These are phyloP conservation scores for Trametes meyenii DNA, from an alignment of 768 basidiomycete genomes.

Conservation along the genomic window DNA sequence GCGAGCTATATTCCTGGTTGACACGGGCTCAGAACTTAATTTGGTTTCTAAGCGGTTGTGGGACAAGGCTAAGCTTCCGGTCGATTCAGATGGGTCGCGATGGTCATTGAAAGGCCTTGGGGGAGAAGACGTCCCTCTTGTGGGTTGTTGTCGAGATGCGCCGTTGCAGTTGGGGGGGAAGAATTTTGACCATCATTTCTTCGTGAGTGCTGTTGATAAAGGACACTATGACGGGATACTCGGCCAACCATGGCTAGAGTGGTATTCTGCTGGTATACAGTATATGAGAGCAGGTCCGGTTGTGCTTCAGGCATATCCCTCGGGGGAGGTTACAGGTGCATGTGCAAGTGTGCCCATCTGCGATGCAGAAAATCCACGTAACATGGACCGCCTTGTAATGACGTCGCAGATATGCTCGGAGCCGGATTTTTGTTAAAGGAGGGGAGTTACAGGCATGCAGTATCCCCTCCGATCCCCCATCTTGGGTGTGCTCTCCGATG, in stretches of 20 bases:
- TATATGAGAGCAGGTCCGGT: background rate
- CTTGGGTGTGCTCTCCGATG: background rate
- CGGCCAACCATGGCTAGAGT: conserved; percentile 24
- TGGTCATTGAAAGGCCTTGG: conserved; percentile 36
- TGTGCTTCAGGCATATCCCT: background rate
- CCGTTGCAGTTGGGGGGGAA: conserved; percentile 23
- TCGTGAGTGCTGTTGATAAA: conserved; percentile 17
- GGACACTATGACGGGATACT: conserved; percentile 26
- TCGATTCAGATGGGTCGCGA: conserved; percentile 28
- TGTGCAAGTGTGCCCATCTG: background rate
- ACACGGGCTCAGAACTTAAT: conserved; percentile 33
- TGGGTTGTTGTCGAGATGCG: conserved; percentile 26
- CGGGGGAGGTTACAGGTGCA: background rate
- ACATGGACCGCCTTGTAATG: background rate
- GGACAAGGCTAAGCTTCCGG: conserved; percentile 1
- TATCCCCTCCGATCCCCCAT: background rate
- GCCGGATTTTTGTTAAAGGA: background rate
- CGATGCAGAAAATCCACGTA: background rate
- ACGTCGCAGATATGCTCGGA: background rate
- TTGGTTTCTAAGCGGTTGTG: conserved; percentile 16
- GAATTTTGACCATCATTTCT: conserved; percentile 34
- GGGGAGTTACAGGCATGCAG: background rate
- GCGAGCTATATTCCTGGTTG: conserved; percentile 26
- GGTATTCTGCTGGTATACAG: conserved; percentile 10
- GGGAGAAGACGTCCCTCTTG: conserved; percentile 17